Evolutionary conservation across 805 yeast genomes (phyloP).

Genomic region (Torulaspora indica): DNA sequence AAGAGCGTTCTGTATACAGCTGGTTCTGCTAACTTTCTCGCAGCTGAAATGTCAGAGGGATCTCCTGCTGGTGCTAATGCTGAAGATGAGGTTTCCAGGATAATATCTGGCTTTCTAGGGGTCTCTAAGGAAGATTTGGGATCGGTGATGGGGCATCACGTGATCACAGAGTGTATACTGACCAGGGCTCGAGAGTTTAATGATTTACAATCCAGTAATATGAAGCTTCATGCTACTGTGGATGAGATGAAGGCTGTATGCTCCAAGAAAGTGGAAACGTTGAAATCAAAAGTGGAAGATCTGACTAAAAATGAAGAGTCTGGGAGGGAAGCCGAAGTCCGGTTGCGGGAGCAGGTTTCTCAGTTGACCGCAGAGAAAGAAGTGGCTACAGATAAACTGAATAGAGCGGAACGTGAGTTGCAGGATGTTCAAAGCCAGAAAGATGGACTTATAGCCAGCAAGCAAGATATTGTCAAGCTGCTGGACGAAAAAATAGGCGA

Average conservation of each 20-base stretch:
- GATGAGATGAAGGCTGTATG: constrained; percentile 40
- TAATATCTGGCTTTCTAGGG: constrained; percentile 37
- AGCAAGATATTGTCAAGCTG: constrained; percentile 24
- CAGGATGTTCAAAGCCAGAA: constrained; percentile 14
- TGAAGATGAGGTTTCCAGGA: neutral
- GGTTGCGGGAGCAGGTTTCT: constrained; percentile 22
- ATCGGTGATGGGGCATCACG: constrained; percentile 1
- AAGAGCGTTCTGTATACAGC: neutral
- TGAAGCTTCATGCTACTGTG: constrained; percentile 37
- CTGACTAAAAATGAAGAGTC: constrained; percentile 24
- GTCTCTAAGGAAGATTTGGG: constrained; percentile 27
- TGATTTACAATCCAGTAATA: constrained; percentile 37
- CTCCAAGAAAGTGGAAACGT: constrained; percentile 32
- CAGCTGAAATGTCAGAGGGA: constrained; percentile 6
- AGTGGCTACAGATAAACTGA: constrained; percentile 9
- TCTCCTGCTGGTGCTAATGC: neutral
- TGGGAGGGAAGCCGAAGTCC: constrained; percentile 20
- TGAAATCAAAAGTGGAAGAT: constrained; percentile 32
- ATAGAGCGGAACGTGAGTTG: constrained; percentile 7
- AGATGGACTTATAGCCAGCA: constrained; percentile 20
- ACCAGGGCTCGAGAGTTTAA: constrained; percentile 36
- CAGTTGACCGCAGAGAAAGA: constrained; percentile 17
- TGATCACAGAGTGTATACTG: neutral
- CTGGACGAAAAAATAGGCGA: constrained; percentile 32
- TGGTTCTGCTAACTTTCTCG: neutral